phyloP scores from a whole-genome alignment of 1,284 basidiomycete species.

The Wolfiporia cocos region DNA sequence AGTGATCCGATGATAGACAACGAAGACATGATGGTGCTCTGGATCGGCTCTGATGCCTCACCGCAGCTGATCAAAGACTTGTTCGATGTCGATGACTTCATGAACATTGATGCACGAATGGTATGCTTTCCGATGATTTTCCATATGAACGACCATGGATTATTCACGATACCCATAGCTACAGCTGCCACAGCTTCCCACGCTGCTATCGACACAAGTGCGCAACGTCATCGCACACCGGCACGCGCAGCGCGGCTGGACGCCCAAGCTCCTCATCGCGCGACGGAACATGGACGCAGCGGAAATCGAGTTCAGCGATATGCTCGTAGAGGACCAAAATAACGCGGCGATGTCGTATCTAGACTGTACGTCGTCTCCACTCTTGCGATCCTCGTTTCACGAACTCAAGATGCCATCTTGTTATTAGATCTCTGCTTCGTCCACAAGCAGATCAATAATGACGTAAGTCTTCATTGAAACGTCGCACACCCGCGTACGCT shows the following conservation, averaged over 20 bases:
- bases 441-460: constrained; percentile 54
- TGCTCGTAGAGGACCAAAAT: constrained; percentile 96
- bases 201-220: constrained; percentile 79
- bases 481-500: too few relatives aligned
- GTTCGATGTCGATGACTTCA: constrained; percentile 79
- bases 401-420: neutral
- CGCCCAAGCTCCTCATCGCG: constrained; percentile 71
- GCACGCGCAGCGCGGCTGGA: constrained; percentile 53
- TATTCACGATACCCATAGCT: constrained; percentile 47
- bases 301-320: constrained; percentile 96
- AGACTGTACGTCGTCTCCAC: constrained; percentile 53
- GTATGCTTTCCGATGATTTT: constrained; percentile 38
- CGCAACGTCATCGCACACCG: constrained; percentile 79
- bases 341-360: constrained; percentile 89
- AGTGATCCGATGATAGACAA: constrained; percentile 61
- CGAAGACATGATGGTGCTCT: constrained; percentile 86
- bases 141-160: too few relatives aligned
- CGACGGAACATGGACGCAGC: constrained; percentile 91
- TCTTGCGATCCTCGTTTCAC: neutral
- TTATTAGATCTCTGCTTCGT: constrained; percentile 43
- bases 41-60: constrained; percentile 83
- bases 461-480: constrained; percentile 45
- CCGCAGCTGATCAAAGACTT: constrained; percentile 83
- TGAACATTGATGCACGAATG: constrained; percentile 68
- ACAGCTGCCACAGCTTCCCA: constrained; percentile 69